Conservation (phyloP, 2,329 filamentous ascomycete genomes). For the Pestalotiopsis sp. region DNA sequence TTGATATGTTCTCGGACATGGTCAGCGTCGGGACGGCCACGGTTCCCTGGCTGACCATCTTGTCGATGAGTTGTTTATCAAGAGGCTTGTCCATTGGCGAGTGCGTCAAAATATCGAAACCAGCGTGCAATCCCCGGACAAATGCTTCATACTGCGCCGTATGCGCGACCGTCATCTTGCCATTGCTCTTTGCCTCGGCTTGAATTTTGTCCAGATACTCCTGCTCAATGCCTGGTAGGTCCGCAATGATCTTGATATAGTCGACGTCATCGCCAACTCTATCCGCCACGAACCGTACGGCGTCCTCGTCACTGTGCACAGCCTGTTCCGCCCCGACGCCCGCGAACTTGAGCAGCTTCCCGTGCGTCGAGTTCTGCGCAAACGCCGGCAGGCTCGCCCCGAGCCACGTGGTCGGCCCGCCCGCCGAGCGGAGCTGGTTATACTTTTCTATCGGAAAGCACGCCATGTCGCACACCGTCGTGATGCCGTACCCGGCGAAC, state of each 20-base stretch:
- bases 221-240: slow-evolving; percentile 25
- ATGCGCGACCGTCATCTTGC: slow-evolving; percentile 30
- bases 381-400: slow-evolving; percentile 21
- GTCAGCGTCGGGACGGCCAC: slow-evolving; percentile 31
- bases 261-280: slow-evolving; percentile 25
- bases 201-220: slow-evolving; percentile 26
- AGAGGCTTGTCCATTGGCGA: slow-evolving; percentile 29
- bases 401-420: slow-evolving; percentile 22
- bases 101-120: slow-evolving; percentile 32
- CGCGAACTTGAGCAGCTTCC: slow-evolving; percentile 18
- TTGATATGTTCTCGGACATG: slow-evolving; percentile 24
- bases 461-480: slow-evolving; percentile 13
- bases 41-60: slow-evolving; percentile 22
- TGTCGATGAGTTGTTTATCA: slow-evolving; percentile 19
- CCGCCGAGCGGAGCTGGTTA: slow-evolving; percentile 13
- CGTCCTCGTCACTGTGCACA: slow-evolving; percentile 20
- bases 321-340: slow-evolving; percentile 17
- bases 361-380: slow-evolving; percentile 22
- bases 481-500: slow-evolving; percentile 18
- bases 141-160: slow-evolving; percentile 28
- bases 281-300: slow-evolving; percentile 20
- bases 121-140: slow-evolving; percentile 26
- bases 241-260: slow-evolving; percentile 32
- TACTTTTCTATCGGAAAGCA: slow-evolving; percentile 19
- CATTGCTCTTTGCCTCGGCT: slow-evolving; percentile 23